Evolutionary conservation across 441 rosid species (phyloP), one percentile per base, ranked within the genome.

Genomic region (Populus tomentosa): DNA sequence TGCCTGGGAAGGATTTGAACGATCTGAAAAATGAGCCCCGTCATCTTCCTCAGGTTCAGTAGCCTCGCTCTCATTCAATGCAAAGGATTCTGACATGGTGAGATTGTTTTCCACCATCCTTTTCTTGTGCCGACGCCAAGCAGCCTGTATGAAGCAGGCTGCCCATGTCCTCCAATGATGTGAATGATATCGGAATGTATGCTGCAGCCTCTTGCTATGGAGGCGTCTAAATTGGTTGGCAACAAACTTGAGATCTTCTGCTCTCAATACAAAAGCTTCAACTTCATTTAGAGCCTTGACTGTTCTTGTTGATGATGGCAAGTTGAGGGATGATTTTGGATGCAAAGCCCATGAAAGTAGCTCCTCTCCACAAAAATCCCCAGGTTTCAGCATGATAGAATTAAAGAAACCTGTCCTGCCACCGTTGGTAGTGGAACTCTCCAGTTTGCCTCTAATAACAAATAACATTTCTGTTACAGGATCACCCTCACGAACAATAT

Each of bases 161-260:
- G 98, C 97, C 98, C 99, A 95, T 65, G 94, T 92, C 80, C 98
- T 93, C 99, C 99, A 92, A 78, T 95, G 99, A 75, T 90, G 93
- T 81, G 99, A 95, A 80, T 95, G 91, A 65, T 90, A 93, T 73
- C 97, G 83, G 79, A 91, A 91, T 5, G 97, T 91, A 78, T 94
- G 99, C 71, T 95, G 99, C 82, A 93, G 88, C 83, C 83, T 95
- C 88, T 95, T 95, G 89, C 99, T 95, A 75, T 95, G 98, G 70
- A 95, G 89, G 79, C 97, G 89, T 71, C 98, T 83, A 81, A 93
- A 95, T 77, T 95, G 99, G 79, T 93, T 93, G 0, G 98, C 98
- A 14, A 95, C 99, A 72, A 89, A 93, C 85, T 91, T 95, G 65
- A 92, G 87, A 89, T 95, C 98, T 86, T 95, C 99, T 11, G 96